phyloP scores from a whole-genome alignment of 1,284 basidiomycete species.

The Leccinum laetum region DNA sequence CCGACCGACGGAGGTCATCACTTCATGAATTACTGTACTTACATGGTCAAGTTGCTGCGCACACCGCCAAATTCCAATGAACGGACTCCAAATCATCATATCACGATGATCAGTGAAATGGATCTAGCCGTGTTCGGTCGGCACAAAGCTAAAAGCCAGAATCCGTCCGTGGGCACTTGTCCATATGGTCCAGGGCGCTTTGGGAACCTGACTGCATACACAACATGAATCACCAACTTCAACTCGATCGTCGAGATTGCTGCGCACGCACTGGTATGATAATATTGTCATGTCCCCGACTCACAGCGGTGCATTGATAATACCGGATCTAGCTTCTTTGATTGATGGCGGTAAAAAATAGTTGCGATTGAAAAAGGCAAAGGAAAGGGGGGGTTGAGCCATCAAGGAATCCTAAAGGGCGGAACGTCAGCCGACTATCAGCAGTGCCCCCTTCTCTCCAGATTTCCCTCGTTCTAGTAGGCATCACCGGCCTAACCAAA shows the following conservation, averaged over 20 bases:
- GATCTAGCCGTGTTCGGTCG: not conserved
- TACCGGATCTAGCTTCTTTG: not conserved
- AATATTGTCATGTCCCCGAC: not conserved
- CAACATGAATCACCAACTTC: not conserved
- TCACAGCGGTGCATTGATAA: not conserved
- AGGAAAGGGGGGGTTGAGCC: not conserved
- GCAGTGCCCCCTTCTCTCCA: not conserved
- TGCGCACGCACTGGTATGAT: conserved; percentile 1
- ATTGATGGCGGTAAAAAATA: not conserved
- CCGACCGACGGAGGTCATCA: not conserved
- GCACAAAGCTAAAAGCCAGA: not conserved
- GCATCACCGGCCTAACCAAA: not conserved
- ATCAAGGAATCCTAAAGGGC: not conserved
- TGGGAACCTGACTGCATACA: not conserved
- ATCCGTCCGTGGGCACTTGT: not conserved
- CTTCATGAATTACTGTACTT: not conserved
- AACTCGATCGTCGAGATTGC: not conserved
- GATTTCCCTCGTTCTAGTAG: not conserved
- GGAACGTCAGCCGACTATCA: not conserved
- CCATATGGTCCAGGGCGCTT: not conserved
- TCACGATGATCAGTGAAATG: not conserved
- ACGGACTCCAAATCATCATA: not conserved
- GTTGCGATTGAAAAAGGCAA: not conserved
- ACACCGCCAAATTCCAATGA: not conserved
- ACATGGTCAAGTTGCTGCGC: not conserved